Evolutionary conservation across 176 grass and related monocot species (phyloP).

Genomic region (Triticum monococcum): DNA sequence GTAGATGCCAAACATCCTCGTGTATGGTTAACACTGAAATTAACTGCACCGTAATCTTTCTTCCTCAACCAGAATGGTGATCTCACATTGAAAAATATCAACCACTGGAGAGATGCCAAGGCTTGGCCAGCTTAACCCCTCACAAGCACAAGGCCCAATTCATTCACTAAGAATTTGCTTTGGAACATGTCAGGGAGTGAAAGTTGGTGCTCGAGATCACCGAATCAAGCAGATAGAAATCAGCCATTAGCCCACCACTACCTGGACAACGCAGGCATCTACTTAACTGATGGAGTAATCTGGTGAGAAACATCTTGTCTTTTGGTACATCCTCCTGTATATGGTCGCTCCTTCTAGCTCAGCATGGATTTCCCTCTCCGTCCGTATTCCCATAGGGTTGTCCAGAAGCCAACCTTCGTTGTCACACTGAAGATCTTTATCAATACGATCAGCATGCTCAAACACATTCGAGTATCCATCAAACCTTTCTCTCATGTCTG

Average conservation of each 20-base stretch:
- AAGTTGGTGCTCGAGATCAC: neutral
- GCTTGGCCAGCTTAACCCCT: neutral
- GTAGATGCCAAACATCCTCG: neutral
- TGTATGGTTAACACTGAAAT: neutral
- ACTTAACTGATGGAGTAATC: neutral
- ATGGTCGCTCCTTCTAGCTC: constrained; percentile 80
- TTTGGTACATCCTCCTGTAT: constrained; percentile 92
- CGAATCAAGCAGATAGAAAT: neutral
- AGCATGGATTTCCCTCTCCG: constrained; percentile 91
- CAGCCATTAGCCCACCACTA: neutral
- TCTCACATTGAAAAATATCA: neutral
- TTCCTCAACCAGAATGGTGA: neutral
- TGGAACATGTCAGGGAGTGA: neutral
- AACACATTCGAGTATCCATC: constrained; percentile 60
- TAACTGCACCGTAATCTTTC: neutral
- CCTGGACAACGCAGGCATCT: neutral
- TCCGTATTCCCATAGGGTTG: constrained; percentile 84
- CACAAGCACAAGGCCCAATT: neutral
- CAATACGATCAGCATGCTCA: constrained; percentile 59
- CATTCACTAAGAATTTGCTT: constrained; percentile 7
- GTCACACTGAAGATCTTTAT: constrained; percentile 47
- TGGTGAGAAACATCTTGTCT: constrained; percentile 31
- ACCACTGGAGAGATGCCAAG: neutral
- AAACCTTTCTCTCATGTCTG: constrained; percentile 84
- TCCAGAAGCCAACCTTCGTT: constrained; percentile 70